Evolutionary conservation across 169 alveolate species (phyloP).

Genomic region (Plasmodium fragile): DNA sequence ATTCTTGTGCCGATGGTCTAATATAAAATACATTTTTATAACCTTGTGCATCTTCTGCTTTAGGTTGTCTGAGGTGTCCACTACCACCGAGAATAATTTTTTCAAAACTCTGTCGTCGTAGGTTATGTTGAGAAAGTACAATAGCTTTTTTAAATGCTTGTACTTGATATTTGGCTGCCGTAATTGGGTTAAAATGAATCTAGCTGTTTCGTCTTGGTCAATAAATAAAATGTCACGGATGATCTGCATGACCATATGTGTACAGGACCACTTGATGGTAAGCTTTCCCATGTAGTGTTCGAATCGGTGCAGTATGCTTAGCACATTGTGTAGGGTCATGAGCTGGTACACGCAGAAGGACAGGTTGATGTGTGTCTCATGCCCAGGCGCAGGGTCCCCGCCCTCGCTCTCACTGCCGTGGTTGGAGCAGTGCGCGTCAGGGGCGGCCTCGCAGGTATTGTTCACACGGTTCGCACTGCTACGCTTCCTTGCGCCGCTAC

Average conservation of each 20-base stretch:
- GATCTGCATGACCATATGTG: slow-evolving; percentile 16
- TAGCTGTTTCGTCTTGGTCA: neutral
- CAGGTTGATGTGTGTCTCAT: neutral
- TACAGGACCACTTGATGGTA: slow-evolving; percentile 29
- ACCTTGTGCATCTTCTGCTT: slow-evolving; percentile 16
- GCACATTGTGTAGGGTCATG: slow-evolving; percentile 24
- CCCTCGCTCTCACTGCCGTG: neutral
- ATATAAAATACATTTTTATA: slow-evolving; percentile 29
- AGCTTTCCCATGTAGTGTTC: slow-evolving; percentile 10
- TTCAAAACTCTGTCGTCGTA: slow-evolving; percentile 19
- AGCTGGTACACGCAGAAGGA: slow-evolving; percentile 52
- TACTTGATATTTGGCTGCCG: slow-evolving; percentile 15
- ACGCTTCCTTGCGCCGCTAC: neutral
- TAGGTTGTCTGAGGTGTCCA: neutral
- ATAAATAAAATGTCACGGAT: slow-evolving; percentile 29
- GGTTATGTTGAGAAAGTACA: slow-evolving; percentile 19
- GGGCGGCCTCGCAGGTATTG: neutral
- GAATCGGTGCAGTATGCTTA: slow-evolving; percentile 27
- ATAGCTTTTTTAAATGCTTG: slow-evolving; percentile 25
- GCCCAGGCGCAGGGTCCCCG: neutral
- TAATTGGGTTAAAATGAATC: slow-evolving; percentile 2
- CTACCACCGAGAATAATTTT: slow-evolving; percentile 6
- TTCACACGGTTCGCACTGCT: neutral
- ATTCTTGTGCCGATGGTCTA: slow-evolving; percentile 21
- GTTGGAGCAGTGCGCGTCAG: neutral